Percentiles rank a stretch among this genome's conserved stretches.
phyloP scores from a whole-genome alignment of 805 yeast species.

The Candida ulmi region DNA sequence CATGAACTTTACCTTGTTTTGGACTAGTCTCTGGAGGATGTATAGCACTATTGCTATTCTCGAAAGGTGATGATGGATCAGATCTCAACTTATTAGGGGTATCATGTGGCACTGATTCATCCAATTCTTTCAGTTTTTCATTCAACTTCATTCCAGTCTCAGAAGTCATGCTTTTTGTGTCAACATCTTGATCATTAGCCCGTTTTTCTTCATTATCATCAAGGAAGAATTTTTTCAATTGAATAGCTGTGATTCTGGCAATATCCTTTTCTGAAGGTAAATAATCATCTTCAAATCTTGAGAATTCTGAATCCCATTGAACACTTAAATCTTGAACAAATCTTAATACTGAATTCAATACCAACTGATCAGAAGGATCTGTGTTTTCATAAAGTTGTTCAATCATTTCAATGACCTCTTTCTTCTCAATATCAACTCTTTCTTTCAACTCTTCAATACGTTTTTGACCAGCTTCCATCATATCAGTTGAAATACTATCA shows the following conservation, averaged over 20 bases:
- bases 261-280: slow-evolving; percentile 93
- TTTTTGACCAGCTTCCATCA: slow-evolving; percentile 60
- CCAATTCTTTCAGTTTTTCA: neutral
- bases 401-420: slow-evolving; percentile 37
- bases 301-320: slow-evolving; percentile 80
- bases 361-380: slow-evolving; percentile 58
- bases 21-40: slow-evolving; percentile 12
- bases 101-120: too few relatives aligned
- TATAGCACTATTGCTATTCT: neutral
- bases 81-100: neutral
- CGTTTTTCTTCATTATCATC: slow-evolving; percentile 30
- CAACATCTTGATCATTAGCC: slow-evolving; percentile 9
- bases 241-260: slow-evolving; percentile 83
- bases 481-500: slow-evolving; percentile 67
- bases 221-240: slow-evolving; percentile 66
- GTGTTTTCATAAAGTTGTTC: slow-evolving; percentile 49
- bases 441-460: slow-evolving; percentile 53
- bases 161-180: slow-evolving; percentile 1
- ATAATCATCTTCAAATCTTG: slow-evolving; percentile 69
- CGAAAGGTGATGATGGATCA: neutral
- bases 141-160: neutral
- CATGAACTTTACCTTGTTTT: slow-evolving; percentile 21
- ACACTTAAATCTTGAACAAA: slow-evolving; percentile 77
- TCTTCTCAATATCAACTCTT: slow-evolving; percentile 46
- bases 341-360: slow-evolving; percentile 64